These are phyloP conservation scores for Retiboletus flavoniger DNA, from an alignment of 1,284 basidiomycete species.

Conservation along the genomic window DNA sequence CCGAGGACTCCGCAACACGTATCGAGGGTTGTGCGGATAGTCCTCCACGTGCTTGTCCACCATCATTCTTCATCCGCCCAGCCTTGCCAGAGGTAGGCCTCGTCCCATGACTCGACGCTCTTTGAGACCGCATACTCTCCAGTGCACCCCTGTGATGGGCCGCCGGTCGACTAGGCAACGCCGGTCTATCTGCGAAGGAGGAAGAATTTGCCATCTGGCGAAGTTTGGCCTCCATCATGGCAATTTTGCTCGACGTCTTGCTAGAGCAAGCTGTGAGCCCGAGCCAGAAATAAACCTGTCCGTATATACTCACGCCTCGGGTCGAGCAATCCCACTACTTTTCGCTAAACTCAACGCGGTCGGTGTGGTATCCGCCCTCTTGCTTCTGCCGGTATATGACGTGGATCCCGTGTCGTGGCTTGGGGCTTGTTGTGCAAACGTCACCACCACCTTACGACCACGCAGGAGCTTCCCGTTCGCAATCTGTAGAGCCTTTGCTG, in stretches of 20 bases:
- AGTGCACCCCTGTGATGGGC: neutral
- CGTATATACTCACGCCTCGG: constrained; percentile 57
- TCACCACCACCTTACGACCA: constrained; percentile 86
- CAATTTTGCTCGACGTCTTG: constrained; percentile 88
- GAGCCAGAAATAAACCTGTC: constrained; percentile 1
- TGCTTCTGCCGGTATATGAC: constrained; percentile 29
- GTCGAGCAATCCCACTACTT: constrained; percentile 53
- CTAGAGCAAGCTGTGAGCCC: constrained; percentile 13
- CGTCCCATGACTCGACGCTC: neutral
- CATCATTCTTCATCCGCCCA: constrained; percentile 3
- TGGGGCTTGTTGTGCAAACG: constrained; percentile 82
- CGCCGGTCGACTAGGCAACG: constrained; percentile 27
- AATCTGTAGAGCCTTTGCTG: constrained; percentile 71
- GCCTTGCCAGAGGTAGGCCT: neutral
- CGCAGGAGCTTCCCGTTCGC: constrained; percentile 82
- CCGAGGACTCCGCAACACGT: constrained; percentile 14
- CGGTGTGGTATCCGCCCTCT: constrained; percentile 48
- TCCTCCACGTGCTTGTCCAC: neutral
- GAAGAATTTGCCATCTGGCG: constrained; percentile 63
- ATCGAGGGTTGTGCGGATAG: neutral
- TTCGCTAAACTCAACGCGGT: constrained; percentile 90
- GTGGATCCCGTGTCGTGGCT: constrained; percentile 40
- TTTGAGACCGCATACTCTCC: neutral
- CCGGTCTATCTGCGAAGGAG: constrained; percentile 21
- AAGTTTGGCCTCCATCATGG: constrained; percentile 93